phyloP scores from a whole-genome alignment of 306 rosid genomes.

The Cicer judaicum region DNA sequence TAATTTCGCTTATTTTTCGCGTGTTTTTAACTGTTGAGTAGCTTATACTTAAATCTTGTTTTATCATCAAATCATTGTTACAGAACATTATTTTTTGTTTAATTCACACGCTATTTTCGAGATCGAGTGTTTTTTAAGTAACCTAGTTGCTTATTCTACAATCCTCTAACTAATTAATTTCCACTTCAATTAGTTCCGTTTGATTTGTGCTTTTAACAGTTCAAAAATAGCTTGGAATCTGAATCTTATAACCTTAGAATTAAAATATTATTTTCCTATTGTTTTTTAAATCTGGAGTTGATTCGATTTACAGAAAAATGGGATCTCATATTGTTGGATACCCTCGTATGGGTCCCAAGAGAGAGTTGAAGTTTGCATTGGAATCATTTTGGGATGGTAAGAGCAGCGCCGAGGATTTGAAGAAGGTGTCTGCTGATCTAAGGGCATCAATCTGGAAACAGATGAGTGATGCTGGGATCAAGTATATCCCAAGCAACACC shows the following conservation, averaged over 20 bases:
- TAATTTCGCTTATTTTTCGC: no score
- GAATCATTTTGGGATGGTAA: slow-evolving; percentile 93
- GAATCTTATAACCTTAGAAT: not conserved
- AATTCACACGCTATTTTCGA: not conserved
- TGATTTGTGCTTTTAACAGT: not conserved
- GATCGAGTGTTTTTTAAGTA: not conserved
- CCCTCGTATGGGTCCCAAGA: slow-evolving; percentile 96
- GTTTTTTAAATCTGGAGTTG: slow-evolving; percentile 23
- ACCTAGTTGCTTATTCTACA: not conserved
- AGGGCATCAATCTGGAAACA: slow-evolving; percentile 90
- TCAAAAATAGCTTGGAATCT: not conserved
- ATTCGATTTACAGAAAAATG: slow-evolving; percentile 60
- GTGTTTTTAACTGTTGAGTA: no score
- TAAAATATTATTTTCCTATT: not conserved
- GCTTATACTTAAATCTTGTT: not conserved
- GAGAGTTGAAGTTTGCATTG: slow-evolving; percentile 93
- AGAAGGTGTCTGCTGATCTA: slow-evolving; percentile 82
- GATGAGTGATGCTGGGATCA: slow-evolving; percentile 78
- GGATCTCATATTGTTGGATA: slow-evolving; percentile 94
- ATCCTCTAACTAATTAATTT: not conserved
- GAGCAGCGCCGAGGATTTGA: slow-evolving; percentile 84
- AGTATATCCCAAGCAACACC: slow-evolving; percentile 89
- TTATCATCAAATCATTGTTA: not conserved
- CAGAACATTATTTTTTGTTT: not conserved
- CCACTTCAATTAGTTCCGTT: not conserved